Conservation (phyloP, 208 protist genomes). For the Wallacemonas sp. region DNA sequence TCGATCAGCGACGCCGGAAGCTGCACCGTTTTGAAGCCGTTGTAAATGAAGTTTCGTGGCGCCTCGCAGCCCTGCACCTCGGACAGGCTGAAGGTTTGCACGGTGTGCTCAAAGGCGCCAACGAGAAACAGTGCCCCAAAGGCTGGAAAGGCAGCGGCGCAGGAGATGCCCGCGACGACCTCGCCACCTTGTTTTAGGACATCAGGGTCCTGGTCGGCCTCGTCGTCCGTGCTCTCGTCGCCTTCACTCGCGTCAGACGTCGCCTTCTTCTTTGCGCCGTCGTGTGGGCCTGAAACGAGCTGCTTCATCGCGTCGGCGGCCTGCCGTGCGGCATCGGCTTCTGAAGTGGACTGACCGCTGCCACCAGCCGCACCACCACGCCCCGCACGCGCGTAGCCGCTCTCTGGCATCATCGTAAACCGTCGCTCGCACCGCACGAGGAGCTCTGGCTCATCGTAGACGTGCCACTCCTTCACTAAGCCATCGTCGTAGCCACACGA, state of each 20-base stretch:
- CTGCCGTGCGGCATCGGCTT: conserved; percentile 16
- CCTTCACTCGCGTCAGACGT: background rate
- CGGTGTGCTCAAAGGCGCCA: conserved; percentile 61
- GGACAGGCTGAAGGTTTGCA: conserved; percentile 63
- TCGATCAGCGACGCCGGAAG: conserved; percentile 34
- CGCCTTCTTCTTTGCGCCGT: background rate
- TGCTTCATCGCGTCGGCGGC: conserved; percentile 24
- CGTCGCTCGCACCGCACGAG: conserved; percentile 62
- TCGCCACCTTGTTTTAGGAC: conserved; percentile 19
- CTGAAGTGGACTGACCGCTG: background rate
- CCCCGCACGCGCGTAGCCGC: background rate
- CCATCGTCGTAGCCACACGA: conserved; percentile 71
- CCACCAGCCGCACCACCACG: background rate
- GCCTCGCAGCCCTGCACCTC: conserved; percentile 74
- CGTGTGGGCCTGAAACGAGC: conserved; percentile 1
- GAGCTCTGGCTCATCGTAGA: conserved; percentile 73
- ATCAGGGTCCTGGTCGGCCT: conserved; percentile 1
- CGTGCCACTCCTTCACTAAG: conserved; percentile 83
- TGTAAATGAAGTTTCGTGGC: conserved; percentile 71
- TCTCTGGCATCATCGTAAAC: conserved; percentile 44
- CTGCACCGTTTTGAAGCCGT: conserved; percentile 74
- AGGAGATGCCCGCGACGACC: conserved; percentile 50
- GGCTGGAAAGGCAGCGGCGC: conserved; percentile 48
- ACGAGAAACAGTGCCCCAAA: conserved; percentile 76
- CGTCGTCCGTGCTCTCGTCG: background rate